Percentiles rank a stretch among this genome's conserved stretches.
phyloP scores from a whole-genome alignment of 495 filamentous ascomycete genomes.

The Usnea hakonensis region DNA sequence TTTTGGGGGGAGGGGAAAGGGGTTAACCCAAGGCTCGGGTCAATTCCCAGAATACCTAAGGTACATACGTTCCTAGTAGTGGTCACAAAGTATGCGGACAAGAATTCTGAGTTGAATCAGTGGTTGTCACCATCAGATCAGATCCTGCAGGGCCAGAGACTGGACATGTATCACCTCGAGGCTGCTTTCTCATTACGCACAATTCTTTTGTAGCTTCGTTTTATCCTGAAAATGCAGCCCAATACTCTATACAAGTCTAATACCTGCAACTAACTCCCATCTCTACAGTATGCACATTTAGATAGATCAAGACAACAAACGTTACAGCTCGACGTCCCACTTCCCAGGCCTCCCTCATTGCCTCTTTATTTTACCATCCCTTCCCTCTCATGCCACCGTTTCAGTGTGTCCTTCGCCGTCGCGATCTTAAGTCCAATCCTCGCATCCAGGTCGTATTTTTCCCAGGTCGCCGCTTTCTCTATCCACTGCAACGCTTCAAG shows the following conservation, averaged over 20 bases:
- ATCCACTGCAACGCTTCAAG: slow-evolving; percentile 38
- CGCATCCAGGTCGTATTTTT: slow-evolving; percentile 77
- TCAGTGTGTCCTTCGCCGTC: slow-evolving; percentile 69
- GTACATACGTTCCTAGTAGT: no score
- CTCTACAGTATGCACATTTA: neutral
- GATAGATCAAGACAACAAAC: neutral
- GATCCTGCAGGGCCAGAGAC: no score
- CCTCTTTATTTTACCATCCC: neutral
- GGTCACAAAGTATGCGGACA: no score
- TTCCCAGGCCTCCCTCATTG: neutral
- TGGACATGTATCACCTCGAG: no score
- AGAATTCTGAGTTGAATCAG: no score
- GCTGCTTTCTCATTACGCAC: no score
- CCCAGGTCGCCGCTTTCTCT: slow-evolving; percentile 75
- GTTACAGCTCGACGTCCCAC: neutral
- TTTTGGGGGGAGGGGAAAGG: no score
- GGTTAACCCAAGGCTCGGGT: no score
- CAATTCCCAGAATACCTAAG: no score
- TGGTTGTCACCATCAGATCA: no score
- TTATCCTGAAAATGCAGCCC: neutral
- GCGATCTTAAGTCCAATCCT: slow-evolving; percentile 79
- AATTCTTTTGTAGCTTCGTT: no score
- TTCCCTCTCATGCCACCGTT: slow-evolving; percentile 47
- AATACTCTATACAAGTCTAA: neutral
- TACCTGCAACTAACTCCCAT: neutral